These are phyloP conservation scores for Mycena vulgaris DNA, from an alignment of 768 basidiomycete genomes.

Conservation along the genomic window DNA sequence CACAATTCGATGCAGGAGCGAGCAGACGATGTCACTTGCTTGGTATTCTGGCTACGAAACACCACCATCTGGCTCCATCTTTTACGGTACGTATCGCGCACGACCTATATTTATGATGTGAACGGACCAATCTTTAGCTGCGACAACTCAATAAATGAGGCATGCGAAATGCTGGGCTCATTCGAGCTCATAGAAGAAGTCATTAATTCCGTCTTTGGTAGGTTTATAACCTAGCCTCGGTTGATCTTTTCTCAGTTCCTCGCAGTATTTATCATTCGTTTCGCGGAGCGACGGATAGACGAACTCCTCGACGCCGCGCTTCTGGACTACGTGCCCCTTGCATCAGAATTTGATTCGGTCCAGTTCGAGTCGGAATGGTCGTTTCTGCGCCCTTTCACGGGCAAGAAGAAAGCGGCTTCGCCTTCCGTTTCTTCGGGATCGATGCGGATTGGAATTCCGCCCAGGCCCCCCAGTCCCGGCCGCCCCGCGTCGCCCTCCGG, in stretches of 20 bases:
- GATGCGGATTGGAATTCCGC: slow-evolving; percentile 50
- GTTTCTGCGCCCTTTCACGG: slow-evolving; percentile 80
- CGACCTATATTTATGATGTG: background rate
- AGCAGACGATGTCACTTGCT: slow-evolving; percentile 87
- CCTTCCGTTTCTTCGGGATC: slow-evolving; percentile 49
- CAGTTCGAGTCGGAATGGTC: slow-evolving; percentile 99
- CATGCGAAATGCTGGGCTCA: slow-evolving; percentile 88
- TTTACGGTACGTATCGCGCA: slow-evolving; percentile 60
- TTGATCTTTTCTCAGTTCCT: slow-evolving; percentile 26
- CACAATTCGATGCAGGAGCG: slow-evolving; percentile 65
- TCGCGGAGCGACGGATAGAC: slow-evolving; percentile 92
- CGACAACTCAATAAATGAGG: slow-evolving; percentile 82
- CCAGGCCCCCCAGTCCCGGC: slow-evolving; percentile 65
- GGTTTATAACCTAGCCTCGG: slow-evolving; percentile 32
- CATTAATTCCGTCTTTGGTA: slow-evolving; percentile 95
- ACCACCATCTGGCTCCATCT: slow-evolving; percentile 92
- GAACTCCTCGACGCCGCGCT: slow-evolving; percentile 85
- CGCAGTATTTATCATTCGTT: slow-evolving; percentile 94
- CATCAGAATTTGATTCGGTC: slow-evolving; percentile 83
- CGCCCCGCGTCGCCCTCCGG: slow-evolving; percentile 70
- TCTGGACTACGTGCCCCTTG: slow-evolving; percentile 86
- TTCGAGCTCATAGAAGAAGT: slow-evolving; percentile 93
- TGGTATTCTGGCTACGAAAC: slow-evolving; percentile 97
- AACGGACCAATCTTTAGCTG: slow-evolving; percentile 53
- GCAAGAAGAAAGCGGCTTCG: slow-evolving; percentile 69